Percentiles rank a stretch among this genome's conserved stretches.
Conservation (phyloP, 805 yeast species). For the Pichia kluyveri region DNA sequence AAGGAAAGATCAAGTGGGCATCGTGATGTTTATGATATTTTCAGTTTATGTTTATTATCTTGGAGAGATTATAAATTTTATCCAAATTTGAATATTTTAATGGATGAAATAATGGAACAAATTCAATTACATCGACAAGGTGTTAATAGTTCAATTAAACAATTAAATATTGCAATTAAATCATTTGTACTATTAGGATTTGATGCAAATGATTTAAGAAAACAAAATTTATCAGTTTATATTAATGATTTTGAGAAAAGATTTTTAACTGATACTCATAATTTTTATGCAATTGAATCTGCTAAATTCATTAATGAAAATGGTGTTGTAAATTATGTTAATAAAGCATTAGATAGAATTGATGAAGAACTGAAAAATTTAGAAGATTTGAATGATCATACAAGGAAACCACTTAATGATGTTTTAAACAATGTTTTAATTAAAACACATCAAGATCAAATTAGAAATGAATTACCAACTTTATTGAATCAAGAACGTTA, state of each 20-base stretch:
- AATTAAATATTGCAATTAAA: conserved; percentile 65
- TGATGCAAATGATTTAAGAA: conserved; percentile 82
- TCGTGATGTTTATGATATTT: conserved; percentile 82
- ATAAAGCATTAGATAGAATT: conserved; percentile 73
- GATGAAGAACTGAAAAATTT: conserved; percentile 77
- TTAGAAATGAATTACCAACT: conserved; percentile 69
- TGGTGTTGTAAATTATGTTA: conserved; percentile 85
- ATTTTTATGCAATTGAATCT: conserved; percentile 63
- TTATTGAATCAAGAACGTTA: conserved; percentile 65
- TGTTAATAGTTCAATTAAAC: conserved; percentile 56
- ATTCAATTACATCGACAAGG: conserved; percentile 75
- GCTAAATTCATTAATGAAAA: conserved; percentile 55
- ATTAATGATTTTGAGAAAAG: conserved; percentile 68
- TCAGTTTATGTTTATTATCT: conserved; percentile 74
- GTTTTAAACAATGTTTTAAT: conserved; percentile 71
- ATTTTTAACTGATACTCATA: conserved; percentile 61
- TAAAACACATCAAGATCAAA: conserved; percentile 62
- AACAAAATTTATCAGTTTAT: conserved; percentile 75
- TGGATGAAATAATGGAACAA: conserved; percentile 64
- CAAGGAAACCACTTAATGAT: conserved; percentile 68
- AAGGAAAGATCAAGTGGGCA: conserved; percentile 93
- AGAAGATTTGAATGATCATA: conserved; percentile 74
- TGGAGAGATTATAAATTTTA: conserved; percentile 84
- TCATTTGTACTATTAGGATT: conserved; percentile 87
- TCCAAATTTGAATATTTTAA: conserved; percentile 48